Evolutionary conservation across 1,284 basidiomycete genomes (phyloP), one percentile per base, ranked within the genome.

Genomic region (Cutaneotrichosporon cavernicola): DNA sequence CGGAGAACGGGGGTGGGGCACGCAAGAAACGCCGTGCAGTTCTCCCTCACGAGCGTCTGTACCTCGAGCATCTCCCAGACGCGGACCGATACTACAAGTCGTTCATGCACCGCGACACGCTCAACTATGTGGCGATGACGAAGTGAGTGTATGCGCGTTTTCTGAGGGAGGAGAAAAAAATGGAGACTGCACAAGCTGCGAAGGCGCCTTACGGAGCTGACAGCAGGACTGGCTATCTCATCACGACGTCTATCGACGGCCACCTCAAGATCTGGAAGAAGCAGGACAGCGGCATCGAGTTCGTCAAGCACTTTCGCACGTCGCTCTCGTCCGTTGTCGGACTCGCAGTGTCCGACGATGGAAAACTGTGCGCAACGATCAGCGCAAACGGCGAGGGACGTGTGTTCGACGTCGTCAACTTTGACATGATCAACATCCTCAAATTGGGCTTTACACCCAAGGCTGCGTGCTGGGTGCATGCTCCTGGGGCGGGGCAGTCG

Each of bases 221-320:
- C 59, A 5, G 18, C 72, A 95, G 92, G 74, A 95, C 92, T 5
- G 88, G 93, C 69, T 99, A 98, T 73, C 76, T 98, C 60, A 86
- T 99, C 64, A 99, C 97, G 2, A 94, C 95, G 1, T 97, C 94
- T 2, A 80, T 94, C 13, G 96, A 99, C 74, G 97, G 97, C 1
- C 91, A 96, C 80, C 82, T 99, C 72, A 99, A 99, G 80, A 83
- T 99, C 32, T 99, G 97, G 97, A 98, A 97, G 84, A 99, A 99
- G 81, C 93, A 97, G 81, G 90, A 94, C 14, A 79, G 84, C 6
- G 92, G 93, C 8, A 91, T 95, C 73, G 92, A 96, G 81, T 95
- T 94, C 73, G 91, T 95, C 66, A 95, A 97, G 81, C 89, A 92
- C 72, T 96, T 92, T 80, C 88, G 96, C 50, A 94, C 97, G 2